Conservation (phyloP, 139 green algal species). For the Ettlia oleoabundans region DNA sequence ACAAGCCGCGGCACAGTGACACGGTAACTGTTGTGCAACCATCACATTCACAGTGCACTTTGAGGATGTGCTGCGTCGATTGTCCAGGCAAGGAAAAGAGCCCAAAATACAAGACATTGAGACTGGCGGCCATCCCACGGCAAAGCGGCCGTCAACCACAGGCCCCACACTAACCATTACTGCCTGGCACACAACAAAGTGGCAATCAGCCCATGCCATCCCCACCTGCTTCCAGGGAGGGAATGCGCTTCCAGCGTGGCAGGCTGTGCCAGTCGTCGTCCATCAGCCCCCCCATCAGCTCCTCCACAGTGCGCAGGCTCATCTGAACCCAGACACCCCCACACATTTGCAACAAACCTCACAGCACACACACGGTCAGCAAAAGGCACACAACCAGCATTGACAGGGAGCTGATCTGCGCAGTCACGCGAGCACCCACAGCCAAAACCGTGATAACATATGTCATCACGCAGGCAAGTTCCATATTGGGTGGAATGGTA, state of each 20-base stretch:
- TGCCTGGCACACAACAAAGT: too few species aligned
- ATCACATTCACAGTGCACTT: too few species aligned
- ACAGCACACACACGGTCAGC: not conserved
- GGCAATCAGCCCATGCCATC: not conserved
- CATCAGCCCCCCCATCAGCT: slow-evolving; percentile 25
- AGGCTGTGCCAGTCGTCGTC: slow-evolving; percentile 38
- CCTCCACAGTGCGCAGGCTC: slow-evolving; percentile 39
- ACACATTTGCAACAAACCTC: not conserved
- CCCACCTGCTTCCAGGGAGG: slow-evolving; percentile 27
- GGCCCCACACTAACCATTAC: too few species aligned
- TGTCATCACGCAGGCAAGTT: too few species aligned
- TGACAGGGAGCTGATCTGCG: not conserved
- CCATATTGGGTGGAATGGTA: not conserved
- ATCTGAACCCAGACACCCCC: too few species aligned
- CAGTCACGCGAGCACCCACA: not conserved
- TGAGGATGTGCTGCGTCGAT: too few species aligned
- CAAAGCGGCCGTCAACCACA: too few species aligned
- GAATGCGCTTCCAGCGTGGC: slow-evolving; percentile 39
- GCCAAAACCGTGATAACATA: not conserved
- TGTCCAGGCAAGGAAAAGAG: too few species aligned
- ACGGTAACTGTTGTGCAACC: not conserved
- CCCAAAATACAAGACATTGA: too few species aligned
- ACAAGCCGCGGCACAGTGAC: not conserved
- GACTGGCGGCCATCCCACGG: too few species aligned
- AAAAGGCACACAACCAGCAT: not conserved